Evolutionary conservation across 371 early-diverging fungal genomes (phyloP).

Genomic region (Dinochytrium kinnereticum): DNA sequence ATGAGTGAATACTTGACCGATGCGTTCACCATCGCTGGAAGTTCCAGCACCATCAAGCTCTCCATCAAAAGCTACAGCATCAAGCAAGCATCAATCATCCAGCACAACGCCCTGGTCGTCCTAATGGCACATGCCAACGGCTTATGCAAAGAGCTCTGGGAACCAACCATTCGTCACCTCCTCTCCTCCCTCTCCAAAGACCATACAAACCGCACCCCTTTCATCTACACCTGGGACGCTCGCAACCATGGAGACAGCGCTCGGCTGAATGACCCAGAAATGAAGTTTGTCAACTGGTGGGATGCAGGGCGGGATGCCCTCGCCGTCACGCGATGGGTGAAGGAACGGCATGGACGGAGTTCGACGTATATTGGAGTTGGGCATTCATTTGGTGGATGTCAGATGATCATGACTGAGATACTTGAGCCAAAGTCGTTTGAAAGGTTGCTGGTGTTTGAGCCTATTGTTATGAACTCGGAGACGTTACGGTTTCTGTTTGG

Average conservation of each 20-base stretch:
- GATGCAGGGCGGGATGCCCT: conserved; percentile 22
- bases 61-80: background rate
- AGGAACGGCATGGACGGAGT: background rate
- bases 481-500: conserved; percentile 7
- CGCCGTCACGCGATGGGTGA: conserved; percentile 21
- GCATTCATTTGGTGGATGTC: conserved; percentile 33
- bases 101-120: background rate
- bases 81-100: background rate
- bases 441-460: conserved; percentile 22
- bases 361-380: conserved; percentile 25
- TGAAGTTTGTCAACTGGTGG: conserved; percentile 17
- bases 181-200: background rate
- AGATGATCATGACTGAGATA: conserved; percentile 6
- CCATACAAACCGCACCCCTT: background rate
- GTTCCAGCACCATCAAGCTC: background rate
- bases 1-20: background rate
- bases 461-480: conserved; percentile 20
- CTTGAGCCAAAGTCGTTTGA: conserved; percentile 3
- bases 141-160: conserved; percentile 34
- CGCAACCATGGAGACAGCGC: conserved; percentile 34
- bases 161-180: conserved; percentile 20
- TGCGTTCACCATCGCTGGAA: background rate
- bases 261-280: conserved; percentile 1
- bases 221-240: conserved; percentile 29
- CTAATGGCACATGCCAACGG: conserved; percentile 33